Base-by-base conservation (phyloP, 192 early-diverging fungal species). In the Coemansia javaensis region DNA sequence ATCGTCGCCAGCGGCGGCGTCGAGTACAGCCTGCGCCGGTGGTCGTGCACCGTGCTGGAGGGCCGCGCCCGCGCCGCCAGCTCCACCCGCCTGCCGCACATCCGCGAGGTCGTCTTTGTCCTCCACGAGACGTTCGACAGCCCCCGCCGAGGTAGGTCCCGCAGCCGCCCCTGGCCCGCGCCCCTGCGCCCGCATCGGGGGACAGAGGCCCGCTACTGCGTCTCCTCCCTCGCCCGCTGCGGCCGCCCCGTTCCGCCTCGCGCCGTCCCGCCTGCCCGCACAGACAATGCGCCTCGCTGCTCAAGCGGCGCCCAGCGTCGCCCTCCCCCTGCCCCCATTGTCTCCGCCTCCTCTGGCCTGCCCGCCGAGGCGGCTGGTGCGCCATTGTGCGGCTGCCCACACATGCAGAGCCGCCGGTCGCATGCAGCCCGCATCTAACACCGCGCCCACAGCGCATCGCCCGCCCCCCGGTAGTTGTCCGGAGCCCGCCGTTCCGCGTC, bases 41-140 rank as follows among this genome's bases (percentile, higher is more conserved):
- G 67, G 67, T 50, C 67, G 37, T 71, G 67, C 60, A 55, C 53
- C 14, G 42, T 71, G 38, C 40, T 58, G 25, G 67, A 71, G 32
- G 67, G 67, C 34, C 59, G 67, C 7, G 16, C 59, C 18, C 46
- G 56, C 36, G 36, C 44, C 21, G 8, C 55, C 18, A 45, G 32
- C 14, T 27, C 53, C 28, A 35, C 47, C 14, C 59, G 50, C 40
- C 56, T 77, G 31, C 74, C 73, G 4, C 66, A 65, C 51, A 38
- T 76, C 32, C 47, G 57, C 24, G 44, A 60, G 28, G 73, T 76
- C 40, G 64, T 62, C 39, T 76, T 76, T 40, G 50, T 63, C 21
- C 61, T 76, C 15, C 73, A 76, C 48, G 53, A 55, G 41, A 62
- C 73, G 0, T 76, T 76, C 37, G 36, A 54, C 8, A 59, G 61